phyloP scores from a whole-genome alignment of 2,329 filamentous ascomycete genomes.

The Ascochyta viciae-villosae region DNA sequence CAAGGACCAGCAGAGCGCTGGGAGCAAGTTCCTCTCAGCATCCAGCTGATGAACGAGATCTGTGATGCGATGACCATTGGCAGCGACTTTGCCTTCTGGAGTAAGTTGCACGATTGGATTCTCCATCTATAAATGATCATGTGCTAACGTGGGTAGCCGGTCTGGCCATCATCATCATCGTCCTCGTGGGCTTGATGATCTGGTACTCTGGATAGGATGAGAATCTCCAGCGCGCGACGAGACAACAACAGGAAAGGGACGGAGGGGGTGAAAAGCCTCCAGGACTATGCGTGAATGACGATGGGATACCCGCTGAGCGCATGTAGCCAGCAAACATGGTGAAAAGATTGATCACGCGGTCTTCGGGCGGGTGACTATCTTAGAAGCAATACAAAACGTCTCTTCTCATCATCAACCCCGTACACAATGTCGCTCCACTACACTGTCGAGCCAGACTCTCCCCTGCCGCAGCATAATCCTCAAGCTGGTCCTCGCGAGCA shows the following conservation, averaged over 20 bases:
- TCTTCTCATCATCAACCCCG: not conserved
- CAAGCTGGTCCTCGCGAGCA: not conserved
- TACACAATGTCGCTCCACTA: not conserved
- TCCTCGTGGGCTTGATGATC: not conserved
- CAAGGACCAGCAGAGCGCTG: not conserved
- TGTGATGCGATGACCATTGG: constrained; percentile 2
- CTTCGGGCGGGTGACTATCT: not conserved
- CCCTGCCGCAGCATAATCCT: not conserved
- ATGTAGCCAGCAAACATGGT: constrained; percentile 1
- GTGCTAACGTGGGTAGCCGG: not conserved
- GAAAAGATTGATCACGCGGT: not conserved
- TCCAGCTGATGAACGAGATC: constrained; percentile 6
- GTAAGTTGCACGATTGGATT: not conserved
- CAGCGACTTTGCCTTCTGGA: constrained; percentile 4
- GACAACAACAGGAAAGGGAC: not conserved
- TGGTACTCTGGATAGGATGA: not conserved
- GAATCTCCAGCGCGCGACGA: not conserved
- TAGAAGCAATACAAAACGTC: too few species aligned
- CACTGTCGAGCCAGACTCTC: not conserved
- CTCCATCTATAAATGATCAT: not conserved
- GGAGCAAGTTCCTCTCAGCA: not conserved
- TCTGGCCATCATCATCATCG: not conserved
- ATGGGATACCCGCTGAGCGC: not conserved
- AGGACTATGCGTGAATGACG: not conserved
- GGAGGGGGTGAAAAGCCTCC: not conserved